These are phyloP conservation scores for Raffaelea albimanens DNA, from an alignment of 2,329 filamentous ascomycete species.

Conservation along the genomic window DNA sequence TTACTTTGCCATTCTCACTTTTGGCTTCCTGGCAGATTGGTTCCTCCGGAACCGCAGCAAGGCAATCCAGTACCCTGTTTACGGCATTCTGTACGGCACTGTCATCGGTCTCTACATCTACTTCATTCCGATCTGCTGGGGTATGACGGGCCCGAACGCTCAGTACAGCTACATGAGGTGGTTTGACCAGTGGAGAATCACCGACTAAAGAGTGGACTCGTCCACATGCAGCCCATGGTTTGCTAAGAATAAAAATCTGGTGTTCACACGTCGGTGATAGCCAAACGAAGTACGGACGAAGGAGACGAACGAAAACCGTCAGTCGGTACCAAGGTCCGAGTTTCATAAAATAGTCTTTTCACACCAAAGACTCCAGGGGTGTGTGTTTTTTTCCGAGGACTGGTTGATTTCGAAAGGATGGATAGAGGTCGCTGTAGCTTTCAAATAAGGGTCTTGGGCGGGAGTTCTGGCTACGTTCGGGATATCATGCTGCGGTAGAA, in stretches of 20 bases:
- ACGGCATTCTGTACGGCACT: slow-evolving; percentile 60
- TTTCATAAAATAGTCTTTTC: too few relatives aligned
- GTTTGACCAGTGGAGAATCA: slow-evolving; percentile 80
- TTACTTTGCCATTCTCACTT: slow-evolving; percentile 87
- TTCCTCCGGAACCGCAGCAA: slow-evolving; percentile 58
- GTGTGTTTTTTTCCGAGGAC: too few relatives aligned
- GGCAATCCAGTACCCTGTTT: slow-evolving; percentile 57
- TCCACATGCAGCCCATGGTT: too few relatives aligned
- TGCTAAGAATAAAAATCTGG: too few relatives aligned
- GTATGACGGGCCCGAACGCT: slow-evolving; percentile 77
- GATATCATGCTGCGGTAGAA: slow-evolving; percentile 6
- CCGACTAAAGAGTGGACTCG: too few relatives aligned
- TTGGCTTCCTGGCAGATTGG: slow-evolving; percentile 87
- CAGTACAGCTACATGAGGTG: slow-evolving; percentile 91
- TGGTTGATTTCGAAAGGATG: too few relatives aligned
- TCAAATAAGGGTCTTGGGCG: slow-evolving; percentile 5
- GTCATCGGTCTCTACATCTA: slow-evolving; percentile 77
- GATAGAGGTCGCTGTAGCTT: slow-evolving; percentile 3
- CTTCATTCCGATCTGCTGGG: slow-evolving; percentile 93
- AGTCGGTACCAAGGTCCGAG: too few relatives aligned
- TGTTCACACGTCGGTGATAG: too few relatives aligned
- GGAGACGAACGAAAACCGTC: too few relatives aligned
- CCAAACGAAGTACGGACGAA: too few relatives aligned
- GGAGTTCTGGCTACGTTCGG: slow-evolving; percentile 15
- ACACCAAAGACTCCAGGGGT: too few relatives aligned